These are phyloP conservation scores for Naganishia albida DNA, from an alignment of 1,284 basidiomycete genomes.

Conservation along the genomic window DNA sequence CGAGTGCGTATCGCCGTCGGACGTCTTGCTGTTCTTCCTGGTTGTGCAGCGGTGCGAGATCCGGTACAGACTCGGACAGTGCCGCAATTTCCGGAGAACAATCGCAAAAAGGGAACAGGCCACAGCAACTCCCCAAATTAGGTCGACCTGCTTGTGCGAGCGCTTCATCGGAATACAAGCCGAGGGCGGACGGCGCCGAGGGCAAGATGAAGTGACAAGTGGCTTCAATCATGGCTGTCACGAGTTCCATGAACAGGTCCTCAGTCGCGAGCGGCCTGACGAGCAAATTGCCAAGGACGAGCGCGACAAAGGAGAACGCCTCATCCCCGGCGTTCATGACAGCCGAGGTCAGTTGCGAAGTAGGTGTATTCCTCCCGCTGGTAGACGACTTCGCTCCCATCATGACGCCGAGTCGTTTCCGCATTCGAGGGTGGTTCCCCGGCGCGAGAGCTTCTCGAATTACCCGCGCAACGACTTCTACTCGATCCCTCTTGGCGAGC, in stretches of 20 bases:
- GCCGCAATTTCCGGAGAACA: constrained; percentile 20
- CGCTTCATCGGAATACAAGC: constrained; percentile 16
- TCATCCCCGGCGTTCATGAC: constrained; percentile 44
- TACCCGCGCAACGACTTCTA: constrained; percentile 50
- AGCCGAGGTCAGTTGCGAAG: not conserved
- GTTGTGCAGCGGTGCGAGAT: constrained; percentile 61
- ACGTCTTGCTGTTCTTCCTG: constrained; percentile 52
- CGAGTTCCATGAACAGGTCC: constrained; percentile 37
- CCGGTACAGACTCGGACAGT: constrained; percentile 55
- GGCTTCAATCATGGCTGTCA: constrained; percentile 49
- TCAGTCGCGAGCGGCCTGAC: constrained; percentile 40
- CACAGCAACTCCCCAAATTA: constrained; percentile 40
- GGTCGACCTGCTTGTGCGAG: constrained; percentile 17
- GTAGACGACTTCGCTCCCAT: constrained; percentile 5
- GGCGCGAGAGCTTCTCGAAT: constrained; percentile 46
- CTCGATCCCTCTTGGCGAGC: constrained; percentile 39
- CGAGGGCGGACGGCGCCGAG: constrained; percentile 23
- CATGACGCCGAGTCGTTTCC: constrained; percentile 18
- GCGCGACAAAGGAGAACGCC: constrained; percentile 46
- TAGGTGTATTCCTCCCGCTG: constrained; percentile 18
- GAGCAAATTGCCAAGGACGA: constrained; percentile 45
- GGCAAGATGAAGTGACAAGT: constrained; percentile 52
- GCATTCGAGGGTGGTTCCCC: constrained; percentile 18
- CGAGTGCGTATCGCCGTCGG: constrained; percentile 57
- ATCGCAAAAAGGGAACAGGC: constrained; percentile 48